Conservation (phyloP, 108 stramenopile genomes). For the Cyclotella choctawhatcheeana region DNA sequence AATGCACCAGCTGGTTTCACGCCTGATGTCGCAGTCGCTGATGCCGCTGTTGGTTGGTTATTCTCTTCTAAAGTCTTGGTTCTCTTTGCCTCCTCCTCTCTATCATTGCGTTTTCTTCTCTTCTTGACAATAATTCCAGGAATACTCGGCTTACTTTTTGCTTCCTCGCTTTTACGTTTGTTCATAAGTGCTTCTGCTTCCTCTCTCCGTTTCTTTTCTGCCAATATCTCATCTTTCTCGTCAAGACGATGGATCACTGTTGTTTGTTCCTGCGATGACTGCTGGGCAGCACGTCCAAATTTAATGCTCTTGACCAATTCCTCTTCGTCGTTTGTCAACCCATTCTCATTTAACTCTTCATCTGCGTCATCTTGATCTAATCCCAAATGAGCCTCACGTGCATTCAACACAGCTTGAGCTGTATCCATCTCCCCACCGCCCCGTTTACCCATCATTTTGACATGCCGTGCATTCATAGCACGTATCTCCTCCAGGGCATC, state of each 20-base stretch:
- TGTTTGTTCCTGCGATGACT: constrained; percentile 1
- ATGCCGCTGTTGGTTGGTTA: constrained; percentile 5
- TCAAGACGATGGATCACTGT: constrained; percentile 45
- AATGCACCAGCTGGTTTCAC: constrained; percentile 48
- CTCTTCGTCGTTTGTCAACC: constrained; percentile 79
- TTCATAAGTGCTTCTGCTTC: constrained; percentile 47
- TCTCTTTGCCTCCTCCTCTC: neutral
- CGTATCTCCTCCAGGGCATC: constrained; percentile 95
- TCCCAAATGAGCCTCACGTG: constrained; percentile 50
- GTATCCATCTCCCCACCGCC: constrained; percentile 48
- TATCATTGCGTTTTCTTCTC: constrained; percentile 17
- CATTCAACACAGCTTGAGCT: constrained; percentile 61
- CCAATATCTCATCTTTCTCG: constrained; percentile 69
- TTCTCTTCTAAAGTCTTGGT: constrained; percentile 14
- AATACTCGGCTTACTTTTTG: constrained; percentile 23
- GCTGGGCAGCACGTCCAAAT: constrained; percentile 50
- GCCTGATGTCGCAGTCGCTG: too few relatives aligned
- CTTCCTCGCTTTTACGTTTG: constrained; percentile 36
- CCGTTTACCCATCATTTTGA: constrained; percentile 49
- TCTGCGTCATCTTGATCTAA: constrained; percentile 17
- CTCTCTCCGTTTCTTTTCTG: constrained; percentile 61
- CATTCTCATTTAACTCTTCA: constrained; percentile 67
- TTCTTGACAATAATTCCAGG: constrained; percentile 63
- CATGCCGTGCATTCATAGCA: constrained; percentile 87
- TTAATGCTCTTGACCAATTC: constrained; percentile 72